Evolutionary conservation across 352 stramenopile genomes (phyloP).

Genomic region (Peronospora destructor): DNA sequence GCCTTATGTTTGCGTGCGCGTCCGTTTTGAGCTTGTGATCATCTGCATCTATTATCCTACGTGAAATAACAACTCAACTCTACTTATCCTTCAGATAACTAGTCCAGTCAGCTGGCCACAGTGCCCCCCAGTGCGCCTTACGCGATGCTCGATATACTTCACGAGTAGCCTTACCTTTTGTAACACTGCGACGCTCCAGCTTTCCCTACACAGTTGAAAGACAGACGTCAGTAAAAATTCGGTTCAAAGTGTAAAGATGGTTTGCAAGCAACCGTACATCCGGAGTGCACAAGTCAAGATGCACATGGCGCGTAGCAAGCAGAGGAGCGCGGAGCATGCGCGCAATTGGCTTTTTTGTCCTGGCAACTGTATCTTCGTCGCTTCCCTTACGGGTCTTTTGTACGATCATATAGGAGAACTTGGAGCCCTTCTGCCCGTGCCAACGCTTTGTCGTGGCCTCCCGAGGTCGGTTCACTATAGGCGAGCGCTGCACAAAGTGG

Average conservation of each 20-base stretch:
- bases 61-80: slow-evolving; percentile 5
- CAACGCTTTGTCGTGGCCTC: slow-evolving; percentile 74
- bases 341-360: slow-evolving; percentile 31
- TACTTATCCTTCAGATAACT: slow-evolving; percentile 52
- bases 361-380: slow-evolving; percentile 17
- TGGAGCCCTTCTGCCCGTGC: slow-evolving; percentile 78
- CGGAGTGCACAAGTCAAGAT: slow-evolving; percentile 77
- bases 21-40: slow-evolving; percentile 1
- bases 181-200: slow-evolving; percentile 72
- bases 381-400: slow-evolving; percentile 47
- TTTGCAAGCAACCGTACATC: slow-evolving; percentile 28
- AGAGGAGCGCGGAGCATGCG: slow-evolving; percentile 67
- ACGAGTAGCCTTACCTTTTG: slow-evolving; percentile 61
- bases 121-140: slow-evolving; percentile 75
- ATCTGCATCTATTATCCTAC: slow-evolving; percentile 18
- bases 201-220: slow-evolving; percentile 39
- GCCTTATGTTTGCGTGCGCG: not conserved
- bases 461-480: slow-evolving; percentile 61
- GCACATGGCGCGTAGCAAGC: slow-evolving; percentile 68
- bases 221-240: slow-evolving; percentile 5
- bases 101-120: slow-evolving; percentile 61
- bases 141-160: slow-evolving; percentile 77
- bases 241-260: not conserved
- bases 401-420: slow-evolving; percentile 82
- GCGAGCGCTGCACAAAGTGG: slow-evolving; percentile 80